Percentiles rank a stretch among this genome's conserved stretches.
Evolutionary conservation across 1,284 basidiomycete species (phyloP).

Genomic region (Cryptococcus neoformans): DNA sequence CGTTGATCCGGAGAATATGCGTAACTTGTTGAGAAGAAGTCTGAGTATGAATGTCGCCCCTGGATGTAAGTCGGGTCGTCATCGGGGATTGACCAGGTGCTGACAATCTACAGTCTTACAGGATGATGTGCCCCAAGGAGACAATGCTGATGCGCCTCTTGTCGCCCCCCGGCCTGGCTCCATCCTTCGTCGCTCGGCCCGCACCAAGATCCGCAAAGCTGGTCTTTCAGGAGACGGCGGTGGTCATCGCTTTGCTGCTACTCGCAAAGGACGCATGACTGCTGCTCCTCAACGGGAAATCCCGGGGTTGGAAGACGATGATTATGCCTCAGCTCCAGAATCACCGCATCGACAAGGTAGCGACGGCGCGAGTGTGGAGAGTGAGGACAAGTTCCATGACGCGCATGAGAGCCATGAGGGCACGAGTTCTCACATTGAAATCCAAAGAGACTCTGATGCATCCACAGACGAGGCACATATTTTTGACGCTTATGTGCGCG

Average conservation of each 20-base stretch:
- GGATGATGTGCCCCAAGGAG: slow-evolving; percentile 31
- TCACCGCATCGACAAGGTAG: slow-evolving; percentile 12
- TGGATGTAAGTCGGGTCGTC: slow-evolving; percentile 65
- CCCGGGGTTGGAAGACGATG: slow-evolving; percentile 26
- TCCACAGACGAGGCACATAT: slow-evolving; percentile 75
- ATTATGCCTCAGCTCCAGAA: slow-evolving; percentile 25
- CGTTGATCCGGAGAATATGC: slow-evolving; percentile 78
- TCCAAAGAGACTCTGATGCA: slow-evolving; percentile 52
- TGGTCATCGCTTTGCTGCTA: slow-evolving; percentile 67
- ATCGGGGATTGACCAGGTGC: neutral
- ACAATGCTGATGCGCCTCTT: slow-evolving; percentile 68
- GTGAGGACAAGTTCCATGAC: slow-evolving; percentile 26
- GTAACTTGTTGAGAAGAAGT: slow-evolving; percentile 78
- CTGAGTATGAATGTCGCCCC: slow-evolving; percentile 83
- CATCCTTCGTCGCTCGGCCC: slow-evolving; percentile 83
- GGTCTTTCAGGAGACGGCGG: slow-evolving; percentile 69
- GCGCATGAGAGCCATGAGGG: slow-evolving; percentile 7
- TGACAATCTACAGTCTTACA: slow-evolving; percentile 25
- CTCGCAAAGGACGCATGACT: slow-evolving; percentile 47
- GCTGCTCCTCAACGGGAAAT: slow-evolving; percentile 26
- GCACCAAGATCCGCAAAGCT: slow-evolving; percentile 94
- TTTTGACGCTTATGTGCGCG: slow-evolving; percentile 70
- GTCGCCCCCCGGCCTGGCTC: slow-evolving; percentile 80
- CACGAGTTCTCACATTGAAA: slow-evolving; percentile 19
- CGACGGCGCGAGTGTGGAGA: slow-evolving; percentile 23